phyloP scores from a whole-genome alignment of 495 filamentous ascomycete genomes.

The Amorphotheca resinae region DNA sequence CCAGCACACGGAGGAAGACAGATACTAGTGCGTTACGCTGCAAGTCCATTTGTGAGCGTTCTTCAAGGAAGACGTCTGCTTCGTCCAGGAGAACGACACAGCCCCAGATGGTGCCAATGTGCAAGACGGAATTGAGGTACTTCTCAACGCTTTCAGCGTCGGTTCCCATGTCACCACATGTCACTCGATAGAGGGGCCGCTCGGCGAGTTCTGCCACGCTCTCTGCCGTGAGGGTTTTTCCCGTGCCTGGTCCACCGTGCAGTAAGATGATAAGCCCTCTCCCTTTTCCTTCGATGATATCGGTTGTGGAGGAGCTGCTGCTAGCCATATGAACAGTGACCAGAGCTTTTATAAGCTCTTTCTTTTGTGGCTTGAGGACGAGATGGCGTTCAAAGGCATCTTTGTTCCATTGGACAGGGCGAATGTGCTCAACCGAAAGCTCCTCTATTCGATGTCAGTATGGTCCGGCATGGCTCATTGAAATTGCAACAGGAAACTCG shows the following conservation, averaged over 20 bases:
- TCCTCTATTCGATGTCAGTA: constrained; percentile 5
- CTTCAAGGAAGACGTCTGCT: constrained; percentile 31
- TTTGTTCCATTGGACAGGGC: constrained; percentile 33
- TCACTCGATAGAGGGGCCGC: constrained; percentile 38
- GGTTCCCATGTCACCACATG: constrained; percentile 39
- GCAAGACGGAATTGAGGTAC: constrained; percentile 33
- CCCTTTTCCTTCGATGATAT: constrained; percentile 36
- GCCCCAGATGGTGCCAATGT: constrained; percentile 33
- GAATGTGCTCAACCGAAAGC: constrained; percentile 18
- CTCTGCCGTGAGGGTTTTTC: constrained; percentile 42
- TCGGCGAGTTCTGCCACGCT: constrained; percentile 33
- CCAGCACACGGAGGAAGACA: constrained; percentile 24
- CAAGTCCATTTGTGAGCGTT: constrained; percentile 28
- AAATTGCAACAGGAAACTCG: neutral
- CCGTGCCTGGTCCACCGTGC: constrained; percentile 36
- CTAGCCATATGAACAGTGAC: constrained; percentile 24
- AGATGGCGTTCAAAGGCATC: constrained; percentile 37
- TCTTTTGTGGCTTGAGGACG: constrained; percentile 34
- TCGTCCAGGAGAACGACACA: constrained; percentile 30
- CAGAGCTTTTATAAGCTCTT: constrained; percentile 36
- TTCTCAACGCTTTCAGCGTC: constrained; percentile 30
- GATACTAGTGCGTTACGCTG: constrained; percentile 36
- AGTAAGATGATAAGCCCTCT: constrained; percentile 28
- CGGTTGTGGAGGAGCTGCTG: constrained; percentile 20
- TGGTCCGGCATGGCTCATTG: neutral